Evolutionary conservation across 1,284 basidiomycete genomes (phyloP), one percentile per base, ranked within the genome.

Genomic region (Fomitopsis pinicola): DNA sequence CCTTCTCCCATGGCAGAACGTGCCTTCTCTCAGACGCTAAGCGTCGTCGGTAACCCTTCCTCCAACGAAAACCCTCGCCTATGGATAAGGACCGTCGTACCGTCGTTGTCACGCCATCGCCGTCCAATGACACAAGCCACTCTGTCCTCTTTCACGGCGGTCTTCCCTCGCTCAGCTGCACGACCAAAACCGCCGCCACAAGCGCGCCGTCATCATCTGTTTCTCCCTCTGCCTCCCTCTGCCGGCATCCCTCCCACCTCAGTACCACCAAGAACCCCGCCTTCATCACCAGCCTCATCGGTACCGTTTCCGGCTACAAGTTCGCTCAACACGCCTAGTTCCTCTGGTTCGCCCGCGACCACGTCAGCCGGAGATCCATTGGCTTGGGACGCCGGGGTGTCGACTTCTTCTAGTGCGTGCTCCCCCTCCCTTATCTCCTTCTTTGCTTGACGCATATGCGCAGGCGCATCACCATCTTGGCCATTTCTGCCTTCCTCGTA

Each of bases 241-340:
- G 22, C 22, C 22, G 22, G 22, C 22, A 22, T 22, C 22, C 22
- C 22, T 73, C 73, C 0, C 73, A 74, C 54, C 67, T 75, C 40
- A 65, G 57, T 56, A 67, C 67, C 30, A 73, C 72, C 15, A 73
- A 66, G 44, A 75, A 73, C 62, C 69, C 74, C 53, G 73, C 73
- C 40, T 74, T 75, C 64, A 73, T 75, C 57, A 75, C 73, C 22
- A 67, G 66, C 17, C 64, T 73, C 55, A 71, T 74, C 45, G 73
- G 73, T 36, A 71, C 72, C 28, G 71, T 71, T 35, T 70, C 69
- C n/a, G 70, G 72, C 15, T 68, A 69, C 65, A 75, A 74, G 58
- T 60, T 75, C 33, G 68, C 69, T 0, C 61, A 69, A 30, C 59
- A 72, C 9, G 67, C 66, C 40, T 75, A 63, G 62, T 65, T 67